These are phyloP conservation scores for Pittosporum tobira DNA, from an alignment of 129 eudicot species.

Conservation along the genomic window DNA sequence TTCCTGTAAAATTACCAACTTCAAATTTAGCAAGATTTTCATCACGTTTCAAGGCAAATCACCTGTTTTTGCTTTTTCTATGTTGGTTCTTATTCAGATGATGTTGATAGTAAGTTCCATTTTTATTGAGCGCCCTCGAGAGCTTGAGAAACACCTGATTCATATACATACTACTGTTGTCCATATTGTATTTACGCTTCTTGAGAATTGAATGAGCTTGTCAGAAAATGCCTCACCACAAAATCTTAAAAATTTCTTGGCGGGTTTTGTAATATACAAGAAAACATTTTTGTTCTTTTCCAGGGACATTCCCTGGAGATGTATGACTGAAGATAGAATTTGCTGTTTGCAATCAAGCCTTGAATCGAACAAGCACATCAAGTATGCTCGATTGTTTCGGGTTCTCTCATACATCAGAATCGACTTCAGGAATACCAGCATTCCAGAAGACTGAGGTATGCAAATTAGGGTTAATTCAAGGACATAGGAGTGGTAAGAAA, in stretches of 20 bases:
- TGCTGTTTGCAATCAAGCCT: not conserved
- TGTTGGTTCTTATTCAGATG: slow-evolving; percentile 8
- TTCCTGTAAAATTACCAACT: no score
- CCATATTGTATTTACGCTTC: not conserved
- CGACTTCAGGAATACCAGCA: not conserved
- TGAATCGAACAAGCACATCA: slow-evolving; percentile 14
- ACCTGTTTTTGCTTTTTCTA: no score
- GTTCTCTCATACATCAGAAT: not conserved
- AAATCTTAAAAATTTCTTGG: slow-evolving; percentile 9
- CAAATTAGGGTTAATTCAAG: slow-evolving; percentile 7
- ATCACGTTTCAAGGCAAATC: no score
- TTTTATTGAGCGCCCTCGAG: slow-evolving; percentile 5
- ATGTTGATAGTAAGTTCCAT: slow-evolving; percentile 21
- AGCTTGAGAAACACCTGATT: slow-evolving; percentile 4
- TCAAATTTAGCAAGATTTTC: no score
- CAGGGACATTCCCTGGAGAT: not conserved
- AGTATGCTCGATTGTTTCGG: slow-evolving; percentile 9
- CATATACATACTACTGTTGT: not conserved
- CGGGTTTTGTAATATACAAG: not conserved
- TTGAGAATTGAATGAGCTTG: slow-evolving; percentile 8
- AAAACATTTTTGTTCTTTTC: not conserved
- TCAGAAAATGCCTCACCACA: slow-evolving; percentile 17
- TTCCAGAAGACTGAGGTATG: not conserved
- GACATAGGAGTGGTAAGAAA: slow-evolving; percentile 6
- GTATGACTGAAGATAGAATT: not conserved